Percentiles rank a stretch among this genome's conserved stretches.
Evolutionary conservation across 192 early-diverging fungal genomes (phyloP).

Genomic region (Lobosporangium transversale): DNA sequence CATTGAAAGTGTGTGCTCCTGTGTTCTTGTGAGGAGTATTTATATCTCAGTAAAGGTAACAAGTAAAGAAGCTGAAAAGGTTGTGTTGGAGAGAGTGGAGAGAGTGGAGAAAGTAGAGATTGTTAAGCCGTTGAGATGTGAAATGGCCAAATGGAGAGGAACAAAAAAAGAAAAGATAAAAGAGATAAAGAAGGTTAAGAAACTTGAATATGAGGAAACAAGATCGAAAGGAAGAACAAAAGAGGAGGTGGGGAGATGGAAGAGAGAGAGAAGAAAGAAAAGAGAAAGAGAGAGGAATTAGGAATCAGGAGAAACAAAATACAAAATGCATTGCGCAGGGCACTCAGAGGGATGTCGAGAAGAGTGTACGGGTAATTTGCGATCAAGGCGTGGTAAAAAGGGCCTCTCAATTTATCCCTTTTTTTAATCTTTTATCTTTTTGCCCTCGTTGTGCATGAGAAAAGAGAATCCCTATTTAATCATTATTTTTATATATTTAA

Average conservation of each 20-base stretch:
- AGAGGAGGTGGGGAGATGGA: not conserved
- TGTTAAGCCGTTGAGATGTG: too few relatives aligned
- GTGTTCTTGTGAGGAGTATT: too few relatives aligned
- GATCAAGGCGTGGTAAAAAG: slow-evolving; percentile 14
- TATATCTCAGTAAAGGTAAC: too few relatives aligned
- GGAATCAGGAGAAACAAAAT: not conserved
- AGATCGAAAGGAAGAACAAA: not conserved
- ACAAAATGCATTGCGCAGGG: not conserved
- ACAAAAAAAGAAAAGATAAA: not conserved
- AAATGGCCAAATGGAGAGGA: not conserved
- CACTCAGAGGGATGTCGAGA: not conserved
- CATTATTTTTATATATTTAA: too few relatives aligned
- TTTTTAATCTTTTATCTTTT: not conserved
- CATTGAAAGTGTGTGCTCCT: too few relatives aligned
- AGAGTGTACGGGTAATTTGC: slow-evolving; percentile 9
- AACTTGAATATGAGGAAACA: not conserved
- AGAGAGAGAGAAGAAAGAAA: not conserved
- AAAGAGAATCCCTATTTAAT: not conserved
- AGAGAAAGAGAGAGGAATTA: not conserved
- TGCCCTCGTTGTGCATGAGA: not conserved
- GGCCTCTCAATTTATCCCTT: slow-evolving; percentile 10
- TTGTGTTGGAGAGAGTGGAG: too few relatives aligned
- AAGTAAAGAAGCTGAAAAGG: too few relatives aligned
- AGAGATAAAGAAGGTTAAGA: not conserved
- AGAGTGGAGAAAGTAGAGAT: too few relatives aligned